These are phyloP conservation scores for Wickerhamomyces xylosicus DNA, from an alignment of 805 yeast species.

Conservation along the genomic window DNA sequence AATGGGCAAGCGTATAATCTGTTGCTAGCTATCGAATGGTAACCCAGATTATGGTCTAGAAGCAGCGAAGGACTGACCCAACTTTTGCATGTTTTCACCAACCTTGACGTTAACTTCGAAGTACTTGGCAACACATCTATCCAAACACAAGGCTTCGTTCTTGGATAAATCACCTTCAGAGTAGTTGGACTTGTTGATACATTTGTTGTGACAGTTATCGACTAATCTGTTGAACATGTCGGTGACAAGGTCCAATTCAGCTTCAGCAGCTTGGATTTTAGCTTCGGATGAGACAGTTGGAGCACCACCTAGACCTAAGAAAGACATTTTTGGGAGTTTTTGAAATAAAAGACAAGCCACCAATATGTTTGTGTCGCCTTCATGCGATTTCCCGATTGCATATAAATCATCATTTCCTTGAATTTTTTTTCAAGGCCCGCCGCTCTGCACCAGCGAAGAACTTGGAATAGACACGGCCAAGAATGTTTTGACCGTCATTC, in stretches of 20 bases:
- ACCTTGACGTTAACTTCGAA: constrained; percentile 91
- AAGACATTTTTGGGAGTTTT: constrained; percentile 37
- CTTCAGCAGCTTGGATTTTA: constrained; percentile 85
- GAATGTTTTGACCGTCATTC: no score
- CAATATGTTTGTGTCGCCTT: no score
- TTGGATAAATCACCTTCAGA: constrained; percentile 65
- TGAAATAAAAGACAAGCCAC: no score
- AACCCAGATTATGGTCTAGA: constrained; percentile 11
- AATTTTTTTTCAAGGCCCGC: no score
- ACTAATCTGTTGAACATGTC: constrained; percentile 94
- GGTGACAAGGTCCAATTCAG: constrained; percentile 94
- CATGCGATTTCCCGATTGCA: no score
- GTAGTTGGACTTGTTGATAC: constrained; percentile 54
- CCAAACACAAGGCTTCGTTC: constrained; percentile 79
- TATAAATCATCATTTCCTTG: no score
- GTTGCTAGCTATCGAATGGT: no score
- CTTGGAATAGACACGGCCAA: no score
- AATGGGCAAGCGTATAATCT: background rate
- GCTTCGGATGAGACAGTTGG: constrained; percentile 69
- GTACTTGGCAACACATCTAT: constrained; percentile 92
- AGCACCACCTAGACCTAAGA: constrained; percentile 66
- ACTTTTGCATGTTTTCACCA: constrained; percentile 63
- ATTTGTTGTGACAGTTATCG: constrained; percentile 80
- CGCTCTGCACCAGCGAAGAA: no score
- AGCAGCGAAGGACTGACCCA: constrained; percentile 34